phyloP scores from a whole-genome alignment of 805 yeast genomes.

The Saccharomycopsis schoenii region DNA sequence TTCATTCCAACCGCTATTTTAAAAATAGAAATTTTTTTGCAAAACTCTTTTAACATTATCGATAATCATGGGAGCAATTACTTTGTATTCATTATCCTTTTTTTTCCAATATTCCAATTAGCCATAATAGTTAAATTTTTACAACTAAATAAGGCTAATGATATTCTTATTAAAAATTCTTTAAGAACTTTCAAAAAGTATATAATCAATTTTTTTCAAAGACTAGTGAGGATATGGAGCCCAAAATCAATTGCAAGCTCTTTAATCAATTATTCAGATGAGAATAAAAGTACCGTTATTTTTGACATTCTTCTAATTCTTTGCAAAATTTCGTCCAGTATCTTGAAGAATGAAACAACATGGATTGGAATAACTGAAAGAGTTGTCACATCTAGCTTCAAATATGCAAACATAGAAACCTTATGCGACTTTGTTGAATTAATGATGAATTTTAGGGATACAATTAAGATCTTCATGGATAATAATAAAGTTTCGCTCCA shows the following conservation, averaged over 20 bases:
- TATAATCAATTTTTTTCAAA: constrained; percentile 1
- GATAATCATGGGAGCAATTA: background rate
- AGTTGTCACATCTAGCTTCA: background rate
- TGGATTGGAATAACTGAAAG: background rate
- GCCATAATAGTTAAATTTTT: background rate
- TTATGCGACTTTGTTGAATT: background rate
- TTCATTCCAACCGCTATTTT: background rate
- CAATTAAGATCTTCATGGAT: background rate
- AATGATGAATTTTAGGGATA: background rate
- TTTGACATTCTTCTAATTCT: constrained; percentile 7
- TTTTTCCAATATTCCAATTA: constrained; percentile 17
- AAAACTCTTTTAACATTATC: constrained; percentile 7
- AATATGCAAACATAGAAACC: background rate
- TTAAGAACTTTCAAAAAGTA: background rate
- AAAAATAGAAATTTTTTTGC: constrained; percentile 9
- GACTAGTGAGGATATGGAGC: constrained; percentile 7
- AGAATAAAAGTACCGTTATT: constrained; percentile 5
- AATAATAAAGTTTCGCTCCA: background rate
- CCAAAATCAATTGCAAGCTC: constrained; percentile 3
- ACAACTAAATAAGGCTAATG: background rate
- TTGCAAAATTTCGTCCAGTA: background rate
- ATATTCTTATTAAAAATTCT: background rate
- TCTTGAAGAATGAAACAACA: background rate
- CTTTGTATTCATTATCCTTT: constrained; percentile 11
- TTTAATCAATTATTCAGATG: constrained; percentile 9